Conservation (phyloP, 2,329 filamentous ascomycete species). For the Lachnellula suecica region DNA sequence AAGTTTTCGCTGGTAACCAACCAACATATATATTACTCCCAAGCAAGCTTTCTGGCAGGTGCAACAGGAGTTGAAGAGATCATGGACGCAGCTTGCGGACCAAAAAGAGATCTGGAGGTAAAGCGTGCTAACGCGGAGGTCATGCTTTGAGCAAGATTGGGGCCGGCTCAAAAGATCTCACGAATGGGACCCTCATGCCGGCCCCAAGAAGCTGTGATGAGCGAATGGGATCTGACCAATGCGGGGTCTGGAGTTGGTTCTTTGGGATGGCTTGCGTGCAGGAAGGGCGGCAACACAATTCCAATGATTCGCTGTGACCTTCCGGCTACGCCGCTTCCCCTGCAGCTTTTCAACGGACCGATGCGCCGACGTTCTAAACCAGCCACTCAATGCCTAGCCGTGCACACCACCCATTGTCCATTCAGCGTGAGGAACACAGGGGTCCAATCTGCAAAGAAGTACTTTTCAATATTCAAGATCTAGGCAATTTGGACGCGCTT, state of each 20-base stretch:
- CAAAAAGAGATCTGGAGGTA: neutral
- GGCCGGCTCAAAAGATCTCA: neutral
- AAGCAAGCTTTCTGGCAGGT: too few species aligned
- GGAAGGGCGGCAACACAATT: constrained; percentile 28
- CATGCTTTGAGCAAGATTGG: neutral
- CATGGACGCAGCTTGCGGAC: neutral
- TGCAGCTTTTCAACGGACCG: constrained; percentile 13
- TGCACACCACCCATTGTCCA: neutral
- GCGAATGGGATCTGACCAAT: constrained; percentile 13
- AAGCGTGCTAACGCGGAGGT: neutral
- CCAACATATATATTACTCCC: neutral
- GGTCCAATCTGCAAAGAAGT: neutral
- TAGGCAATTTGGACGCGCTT: too few species aligned
- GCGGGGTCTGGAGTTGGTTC: constrained; percentile 3
- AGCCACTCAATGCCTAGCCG: neutral
- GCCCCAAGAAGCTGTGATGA: constrained; percentile 13
- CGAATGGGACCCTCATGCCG: constrained; percentile 15
- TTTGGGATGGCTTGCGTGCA: constrained; percentile 14
- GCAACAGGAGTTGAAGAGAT: neutral
- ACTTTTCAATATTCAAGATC: too few species aligned
- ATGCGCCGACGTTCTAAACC: constrained; percentile 16
- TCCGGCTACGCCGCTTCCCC: constrained; percentile 15
- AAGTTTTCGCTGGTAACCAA: neutral
- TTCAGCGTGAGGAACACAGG: neutral
- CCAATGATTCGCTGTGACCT: constrained; percentile 23